phyloP scores from a whole-genome alignment of 495 filamentous ascomycete genomes.

The Penicillium tannophilum region DNA sequence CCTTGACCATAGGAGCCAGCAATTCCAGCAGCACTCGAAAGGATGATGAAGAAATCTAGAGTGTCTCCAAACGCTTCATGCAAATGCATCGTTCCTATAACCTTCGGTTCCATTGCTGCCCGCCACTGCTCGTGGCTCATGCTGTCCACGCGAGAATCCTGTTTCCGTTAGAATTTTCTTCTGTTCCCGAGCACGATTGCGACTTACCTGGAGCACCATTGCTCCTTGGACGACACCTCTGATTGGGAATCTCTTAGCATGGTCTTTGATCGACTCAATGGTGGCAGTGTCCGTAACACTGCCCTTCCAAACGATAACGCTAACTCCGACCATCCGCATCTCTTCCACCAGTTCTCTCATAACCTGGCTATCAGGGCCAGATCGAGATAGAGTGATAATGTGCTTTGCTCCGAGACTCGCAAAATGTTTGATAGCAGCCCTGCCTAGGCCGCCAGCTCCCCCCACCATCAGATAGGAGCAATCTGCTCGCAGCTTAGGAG shows the following conservation, averaged over 20 bases:
- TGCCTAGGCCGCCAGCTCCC: conserved; percentile 18
- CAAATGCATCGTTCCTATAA: conserved; percentile 14
- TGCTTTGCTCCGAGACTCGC: conserved; percentile 8
- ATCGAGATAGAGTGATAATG: conserved; percentile 14
- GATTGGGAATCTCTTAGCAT: conserved; percentile 33
- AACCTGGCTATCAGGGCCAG: background rate
- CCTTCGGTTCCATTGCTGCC: conserved; percentile 15
- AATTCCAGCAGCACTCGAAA: conserved; percentile 36
- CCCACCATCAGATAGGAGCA: conserved; percentile 17
- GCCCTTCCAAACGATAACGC: background rate
- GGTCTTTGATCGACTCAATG: too few species aligned
- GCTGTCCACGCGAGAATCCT: conserved; percentile 15
- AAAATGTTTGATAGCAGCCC: conserved; percentile 7
- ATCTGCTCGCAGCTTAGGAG: background rate
- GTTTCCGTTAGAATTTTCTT: background rate
- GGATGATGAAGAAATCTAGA: conserved; percentile 52
- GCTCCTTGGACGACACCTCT: conserved; percentile 51
- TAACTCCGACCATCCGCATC: background rate
- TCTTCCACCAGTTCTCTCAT: background rate
- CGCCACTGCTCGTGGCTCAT: conserved; percentile 10
- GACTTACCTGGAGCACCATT: conserved; percentile 27
- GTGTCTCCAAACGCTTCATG: conserved; percentile 2
- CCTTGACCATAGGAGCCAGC: conserved; percentile 41
- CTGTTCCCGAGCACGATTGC: too few species aligned
- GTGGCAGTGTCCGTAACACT: conserved; percentile 4